Evolutionary conservation across 257 asterid species (phyloP).

Genomic region (Nicotiana noctiflora): DNA sequence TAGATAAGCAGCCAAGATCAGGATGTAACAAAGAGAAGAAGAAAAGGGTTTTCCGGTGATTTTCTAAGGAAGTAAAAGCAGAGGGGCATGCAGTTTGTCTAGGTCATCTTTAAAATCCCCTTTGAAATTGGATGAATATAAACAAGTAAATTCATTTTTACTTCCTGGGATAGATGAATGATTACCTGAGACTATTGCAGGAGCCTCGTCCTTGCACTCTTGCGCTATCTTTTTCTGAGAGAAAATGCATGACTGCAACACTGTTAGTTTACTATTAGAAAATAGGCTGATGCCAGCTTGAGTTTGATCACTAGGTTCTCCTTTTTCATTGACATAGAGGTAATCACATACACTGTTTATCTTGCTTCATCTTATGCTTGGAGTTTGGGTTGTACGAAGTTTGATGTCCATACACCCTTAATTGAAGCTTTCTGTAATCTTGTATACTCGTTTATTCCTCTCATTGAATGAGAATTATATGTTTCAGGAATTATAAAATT

Average conservation of each 20-base stretch:
- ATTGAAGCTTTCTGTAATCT: not conserved
- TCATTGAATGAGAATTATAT: not conserved
- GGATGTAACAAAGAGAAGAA: not conserved
- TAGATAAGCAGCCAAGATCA: not conserved
- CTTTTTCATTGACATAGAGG: not conserved
- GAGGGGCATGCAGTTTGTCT: not conserved
- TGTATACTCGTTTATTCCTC: not conserved
- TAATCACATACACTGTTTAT: not conserved
- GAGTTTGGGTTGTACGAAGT: not conserved
- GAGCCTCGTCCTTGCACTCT: not conserved
- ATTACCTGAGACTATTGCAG: not conserved
- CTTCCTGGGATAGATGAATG: not conserved
- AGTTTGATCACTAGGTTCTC: not conserved
- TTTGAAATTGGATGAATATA: not conserved
- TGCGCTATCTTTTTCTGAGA: not conserved
- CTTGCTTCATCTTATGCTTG: not conserved
- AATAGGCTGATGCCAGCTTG: not conserved
- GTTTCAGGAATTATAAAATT: not conserved
- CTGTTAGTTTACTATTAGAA: not conserved
- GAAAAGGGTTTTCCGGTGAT: not conserved
- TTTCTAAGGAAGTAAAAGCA: not conserved
- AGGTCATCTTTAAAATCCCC: not conserved
- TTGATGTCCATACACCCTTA: not conserved
- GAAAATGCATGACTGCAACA: not conserved
- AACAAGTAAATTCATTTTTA: not conserved